Conservation (phyloP, 176 grass and related monocot genomes). For the Zoysia japonica region DNA sequence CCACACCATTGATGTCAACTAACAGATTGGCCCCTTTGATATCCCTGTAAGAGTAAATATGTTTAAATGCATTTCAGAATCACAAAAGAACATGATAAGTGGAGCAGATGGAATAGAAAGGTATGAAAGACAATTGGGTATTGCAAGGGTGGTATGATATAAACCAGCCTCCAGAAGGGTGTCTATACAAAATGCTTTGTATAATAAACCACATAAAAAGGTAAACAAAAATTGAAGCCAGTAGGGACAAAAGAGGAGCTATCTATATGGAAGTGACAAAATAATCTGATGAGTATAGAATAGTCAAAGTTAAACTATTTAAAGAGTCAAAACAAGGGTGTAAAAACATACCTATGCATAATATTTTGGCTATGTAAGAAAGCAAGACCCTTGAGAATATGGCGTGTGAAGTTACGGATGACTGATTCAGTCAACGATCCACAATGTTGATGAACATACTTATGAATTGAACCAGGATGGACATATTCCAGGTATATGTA, state of each 20-base stretch:
- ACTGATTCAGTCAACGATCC: slow-evolving; percentile 95
- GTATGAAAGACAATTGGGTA: neutral
- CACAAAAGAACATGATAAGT: slow-evolving; percentile 17
- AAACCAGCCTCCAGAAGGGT: slow-evolving; percentile 23
- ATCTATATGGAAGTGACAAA: slow-evolving; percentile 3
- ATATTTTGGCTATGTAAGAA: slow-evolving; percentile 98
- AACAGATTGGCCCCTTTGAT: slow-evolving; percentile 99
- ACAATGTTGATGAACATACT: slow-evolving; percentile 83
- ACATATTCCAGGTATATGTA: slow-evolving; percentile 99
- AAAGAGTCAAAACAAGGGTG: slow-evolving; percentile 10
- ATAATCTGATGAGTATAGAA: slow-evolving; percentile 12
- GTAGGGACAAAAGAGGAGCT: neutral
- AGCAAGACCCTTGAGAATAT: slow-evolving; percentile 86
- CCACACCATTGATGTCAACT: slow-evolving; percentile 90
- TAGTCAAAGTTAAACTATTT: neutral
- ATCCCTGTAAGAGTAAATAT: slow-evolving; percentile 68
- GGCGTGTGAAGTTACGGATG: slow-evolving; percentile 89
- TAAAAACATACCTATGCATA: slow-evolving; percentile 46
- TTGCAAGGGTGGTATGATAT: neutral
- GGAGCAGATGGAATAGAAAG: neutral
- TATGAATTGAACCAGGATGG: slow-evolving; percentile 97
- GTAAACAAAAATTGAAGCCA: slow-evolving; percentile 24
- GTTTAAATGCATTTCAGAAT: slow-evolving; percentile 32
- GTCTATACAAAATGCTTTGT: slow-evolving; percentile 3
- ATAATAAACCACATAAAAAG: slow-evolving; percentile 29